A percentile compares a stretch with the other conserved stretches of the same genome.
These are phyloP conservation scores for Piper betle DNA, from an alignment of 164 flowering plant species.

Conservation along the genomic window DNA sequence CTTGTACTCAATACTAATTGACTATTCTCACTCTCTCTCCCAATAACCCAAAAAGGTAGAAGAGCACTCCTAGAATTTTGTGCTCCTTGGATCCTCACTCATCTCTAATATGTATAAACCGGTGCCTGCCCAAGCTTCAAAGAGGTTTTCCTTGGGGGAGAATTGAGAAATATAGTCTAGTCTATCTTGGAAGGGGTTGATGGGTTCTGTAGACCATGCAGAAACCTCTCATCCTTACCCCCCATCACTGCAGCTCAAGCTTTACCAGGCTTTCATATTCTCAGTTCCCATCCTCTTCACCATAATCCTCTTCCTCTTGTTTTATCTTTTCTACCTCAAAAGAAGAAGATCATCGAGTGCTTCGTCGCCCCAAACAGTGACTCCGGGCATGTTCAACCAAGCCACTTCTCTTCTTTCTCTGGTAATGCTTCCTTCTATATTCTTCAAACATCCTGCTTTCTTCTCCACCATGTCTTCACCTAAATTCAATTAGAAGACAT, in stretches of 20 bases:
- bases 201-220: conserved; percentile 32
- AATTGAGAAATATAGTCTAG: neutral
- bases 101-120: neutral
- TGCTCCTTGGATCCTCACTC: conserved; percentile 15
- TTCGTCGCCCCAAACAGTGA: conserved; percentile 17
- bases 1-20: neutral
- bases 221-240: conserved; percentile 49
- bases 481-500: neutral
- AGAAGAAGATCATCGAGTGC: conserved; percentile 38
- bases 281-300: conserved; percentile 52
- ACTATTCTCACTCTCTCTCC: neutral
- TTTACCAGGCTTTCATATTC: conserved; percentile 53
- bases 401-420: conserved; percentile 16
- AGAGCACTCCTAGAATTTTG: neutral
- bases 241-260: conserved; percentile 37
- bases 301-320: conserved; percentile 37
- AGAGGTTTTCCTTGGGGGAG: neutral
- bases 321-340: conserved; percentile 55
- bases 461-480: too few species aligned
- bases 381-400: conserved; percentile 22
- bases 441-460: neutral
- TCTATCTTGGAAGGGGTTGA: conserved; percentile 4
- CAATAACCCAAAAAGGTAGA: neutral
- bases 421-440: conserved; percentile 17
- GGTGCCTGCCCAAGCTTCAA: neutral